Conservation (phyloP, 352 stramenopile species). For the Phytophthora parvispora region DNA sequence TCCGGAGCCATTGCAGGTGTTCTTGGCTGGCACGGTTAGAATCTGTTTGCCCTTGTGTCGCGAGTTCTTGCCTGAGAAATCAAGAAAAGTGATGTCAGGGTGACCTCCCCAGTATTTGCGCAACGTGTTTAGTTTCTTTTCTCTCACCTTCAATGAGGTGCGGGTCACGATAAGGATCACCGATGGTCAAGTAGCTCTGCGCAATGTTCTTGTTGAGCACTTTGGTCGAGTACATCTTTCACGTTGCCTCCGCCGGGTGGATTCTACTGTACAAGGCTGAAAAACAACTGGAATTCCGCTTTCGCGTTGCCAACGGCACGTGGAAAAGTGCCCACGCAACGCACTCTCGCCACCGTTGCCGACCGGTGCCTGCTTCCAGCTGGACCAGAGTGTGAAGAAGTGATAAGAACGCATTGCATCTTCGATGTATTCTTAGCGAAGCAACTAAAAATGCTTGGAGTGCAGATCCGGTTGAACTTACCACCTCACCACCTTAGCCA, state of each 20-base stretch:
- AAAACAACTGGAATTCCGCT: conserved; percentile 12
- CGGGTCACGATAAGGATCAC: conserved; percentile 79
- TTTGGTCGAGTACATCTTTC: conserved; percentile 81
- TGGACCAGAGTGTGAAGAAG: conserved; percentile 21
- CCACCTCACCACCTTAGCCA: not conserved
- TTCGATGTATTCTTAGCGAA: conserved; percentile 24
- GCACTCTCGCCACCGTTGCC: not conserved
- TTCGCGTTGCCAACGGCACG: conserved; percentile 6
- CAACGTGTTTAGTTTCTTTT: not conserved
- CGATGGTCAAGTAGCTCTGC: conserved; percentile 83
- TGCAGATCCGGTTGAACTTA: not conserved
- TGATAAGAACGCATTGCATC: conserved; percentile 18
- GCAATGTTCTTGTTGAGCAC: conserved; percentile 88
- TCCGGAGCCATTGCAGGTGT: conserved; percentile 84
- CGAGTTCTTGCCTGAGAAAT: conserved; percentile 57
- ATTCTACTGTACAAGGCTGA: conserved; percentile 6
- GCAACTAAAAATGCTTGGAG: conserved; percentile 14
- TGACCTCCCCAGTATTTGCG: not conserved
- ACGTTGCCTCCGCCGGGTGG: not conserved
- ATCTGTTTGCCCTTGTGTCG: conserved; percentile 86
- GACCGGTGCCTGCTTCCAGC: not conserved
- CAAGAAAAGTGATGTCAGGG: not conserved
- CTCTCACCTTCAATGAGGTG: conserved; percentile 68
- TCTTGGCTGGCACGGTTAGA: conserved; percentile 73
- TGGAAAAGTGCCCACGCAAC: conserved; percentile 8